These are phyloP conservation scores for Dothideomycetidae sp. DNA, from an alignment of 2,329 filamentous ascomycete genomes.

Conservation along the genomic window DNA sequence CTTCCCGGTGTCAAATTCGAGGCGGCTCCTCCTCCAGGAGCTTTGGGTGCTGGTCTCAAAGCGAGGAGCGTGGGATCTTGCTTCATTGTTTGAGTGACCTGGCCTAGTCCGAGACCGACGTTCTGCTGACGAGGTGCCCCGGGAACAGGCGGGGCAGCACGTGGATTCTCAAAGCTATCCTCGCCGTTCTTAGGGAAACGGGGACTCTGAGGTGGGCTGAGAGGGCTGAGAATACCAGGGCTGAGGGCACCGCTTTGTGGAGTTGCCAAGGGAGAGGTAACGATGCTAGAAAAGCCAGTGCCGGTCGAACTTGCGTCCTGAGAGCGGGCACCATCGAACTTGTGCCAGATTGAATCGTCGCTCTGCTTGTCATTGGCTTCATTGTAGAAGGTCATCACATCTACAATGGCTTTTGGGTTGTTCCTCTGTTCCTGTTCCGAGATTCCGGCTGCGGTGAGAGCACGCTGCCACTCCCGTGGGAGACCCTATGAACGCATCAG, in stretches of 20 bases:
- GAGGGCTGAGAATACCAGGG: constrained; percentile 22
- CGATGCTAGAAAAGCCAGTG: constrained; percentile 18
- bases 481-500: constrained; percentile 49
- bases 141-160: constrained; percentile 82
- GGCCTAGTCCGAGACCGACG: constrained; percentile 22
- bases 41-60: constrained; percentile 71
- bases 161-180: constrained; percentile 93
- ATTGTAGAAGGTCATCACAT: constrained; percentile 95
- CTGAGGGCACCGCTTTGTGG: constrained; percentile 14
- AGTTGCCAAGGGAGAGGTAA: constrained; percentile 12
- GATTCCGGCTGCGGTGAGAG: constrained; percentile 91
- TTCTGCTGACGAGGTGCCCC: constrained; percentile 22
- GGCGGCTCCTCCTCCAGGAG: constrained; percentile 43
- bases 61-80: constrained; percentile 45
- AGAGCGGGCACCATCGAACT: constrained; percentile 77
- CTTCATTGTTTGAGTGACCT: constrained; percentile 26
- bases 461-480: constrained; percentile 93
- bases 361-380: constrained; percentile 70
- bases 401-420: constrained; percentile 87
- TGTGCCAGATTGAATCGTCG: constrained; percentile 85
- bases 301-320: constrained; percentile 26
- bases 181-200: constrained; percentile 79
- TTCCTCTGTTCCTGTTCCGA: constrained; percentile 91
- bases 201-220: constrained; percentile 70
- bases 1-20: constrained; percentile 35